Evolutionary conservation across 2,329 filamentous ascomycete genomes (phyloP).

Genomic region (Fusarium transvaalense): DNA sequence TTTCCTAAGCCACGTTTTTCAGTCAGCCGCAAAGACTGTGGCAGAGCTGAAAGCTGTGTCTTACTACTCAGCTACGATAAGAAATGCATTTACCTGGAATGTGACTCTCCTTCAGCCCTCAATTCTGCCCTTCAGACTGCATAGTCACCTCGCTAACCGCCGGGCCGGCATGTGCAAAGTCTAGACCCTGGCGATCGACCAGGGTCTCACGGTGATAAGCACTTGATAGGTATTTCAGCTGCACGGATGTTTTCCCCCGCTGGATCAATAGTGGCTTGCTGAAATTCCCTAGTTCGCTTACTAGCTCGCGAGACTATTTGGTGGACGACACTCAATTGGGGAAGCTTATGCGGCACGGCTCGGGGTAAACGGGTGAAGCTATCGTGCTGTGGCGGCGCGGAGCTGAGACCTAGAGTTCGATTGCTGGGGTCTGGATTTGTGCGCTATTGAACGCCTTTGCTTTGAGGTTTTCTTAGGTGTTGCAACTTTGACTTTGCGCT

Average conservation of each 20-base stretch:
- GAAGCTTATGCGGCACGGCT: conserved; percentile 3
- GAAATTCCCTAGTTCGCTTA: conserved; percentile 5
- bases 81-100: neutral
- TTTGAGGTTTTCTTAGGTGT: neutral
- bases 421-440: neutral
- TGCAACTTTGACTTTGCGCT: neutral
- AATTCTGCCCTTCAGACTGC: neutral
- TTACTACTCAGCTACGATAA: neutral
- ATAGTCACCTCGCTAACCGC: no score
- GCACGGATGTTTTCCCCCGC: neutral
- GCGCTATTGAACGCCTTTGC: neutral
- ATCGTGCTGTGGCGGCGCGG: neutral
- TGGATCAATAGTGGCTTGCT: conserved; percentile 10
- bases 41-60: neutral
- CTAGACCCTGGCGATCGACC: neutral
- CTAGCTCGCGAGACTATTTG: conserved; percentile 7
- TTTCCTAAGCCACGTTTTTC: neutral
- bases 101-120: neutral
- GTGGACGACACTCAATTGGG: neutral
- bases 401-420: conserved; percentile 1
- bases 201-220: neutral
- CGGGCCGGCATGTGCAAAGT: neutral
- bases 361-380: neutral
- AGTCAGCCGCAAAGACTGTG: neutral
- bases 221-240: conserved; percentile 1